Evolutionary conservation across 2,329 filamentous ascomycete species (phyloP).

Genomic region (Eutypa lata): DNA sequence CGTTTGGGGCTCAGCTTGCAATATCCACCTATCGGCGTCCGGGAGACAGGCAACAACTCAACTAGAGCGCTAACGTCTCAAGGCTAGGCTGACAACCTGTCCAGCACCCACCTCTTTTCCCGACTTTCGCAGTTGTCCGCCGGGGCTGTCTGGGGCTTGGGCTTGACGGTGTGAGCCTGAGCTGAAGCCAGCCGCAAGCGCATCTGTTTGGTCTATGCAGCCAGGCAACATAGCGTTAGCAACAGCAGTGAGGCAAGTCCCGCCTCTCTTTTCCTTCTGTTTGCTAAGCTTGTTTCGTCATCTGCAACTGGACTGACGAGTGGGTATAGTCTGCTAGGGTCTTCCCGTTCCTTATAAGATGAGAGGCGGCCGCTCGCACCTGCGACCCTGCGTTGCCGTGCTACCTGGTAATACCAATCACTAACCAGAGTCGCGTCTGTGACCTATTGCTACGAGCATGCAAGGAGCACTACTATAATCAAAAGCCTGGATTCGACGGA

Average conservation of each 20-base stretch:
- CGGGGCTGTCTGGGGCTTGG: neutral
- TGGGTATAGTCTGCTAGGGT: no score
- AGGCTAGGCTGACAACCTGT: neutral
- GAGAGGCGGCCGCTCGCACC: neutral
- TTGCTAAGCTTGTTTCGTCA: neutral
- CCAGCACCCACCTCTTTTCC: no score
- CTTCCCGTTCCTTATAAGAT: neutral
- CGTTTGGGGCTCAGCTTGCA: neutral
- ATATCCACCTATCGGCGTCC: neutral
- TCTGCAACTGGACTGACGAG: neutral
- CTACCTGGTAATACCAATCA: neutral
- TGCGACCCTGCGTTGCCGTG: neutral
- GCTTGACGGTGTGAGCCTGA: neutral
- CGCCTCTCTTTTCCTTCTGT: neutral
- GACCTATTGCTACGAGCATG: neutral
- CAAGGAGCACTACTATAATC: neutral
- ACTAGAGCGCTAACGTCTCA: neutral
- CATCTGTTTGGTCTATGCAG: neutral
- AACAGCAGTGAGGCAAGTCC: no score
- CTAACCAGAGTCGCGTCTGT: neutral
- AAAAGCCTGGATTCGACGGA: neutral
- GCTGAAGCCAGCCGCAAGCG: neutral
- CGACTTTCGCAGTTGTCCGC: no score
- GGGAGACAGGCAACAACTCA: neutral
- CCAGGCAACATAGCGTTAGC: no score